These are phyloP conservation scores for Wickerhamomyces hampshirensis DNA, from an alignment of 805 yeast species.

Conservation along the genomic window DNA sequence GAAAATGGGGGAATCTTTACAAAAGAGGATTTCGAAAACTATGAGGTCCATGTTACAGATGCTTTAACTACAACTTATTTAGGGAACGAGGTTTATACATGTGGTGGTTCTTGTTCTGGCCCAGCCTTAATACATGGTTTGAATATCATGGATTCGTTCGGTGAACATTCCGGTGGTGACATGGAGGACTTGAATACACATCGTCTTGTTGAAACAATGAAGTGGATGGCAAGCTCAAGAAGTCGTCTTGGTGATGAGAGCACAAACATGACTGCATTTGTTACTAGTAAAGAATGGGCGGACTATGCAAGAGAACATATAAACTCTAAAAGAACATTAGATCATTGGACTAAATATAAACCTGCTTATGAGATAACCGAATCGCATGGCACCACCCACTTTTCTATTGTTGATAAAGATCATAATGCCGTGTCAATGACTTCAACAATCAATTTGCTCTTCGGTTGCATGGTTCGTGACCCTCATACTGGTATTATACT, in stretches of 20 bases:
- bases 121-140: conserved; percentile 75
- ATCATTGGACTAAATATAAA: conserved; percentile 65
- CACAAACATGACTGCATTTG: conserved; percentile 31
- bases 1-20: conserved; percentile 64
- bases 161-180: conserved; percentile 39
- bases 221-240: conserved; percentile 87
- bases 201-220: conserved; percentile 78
- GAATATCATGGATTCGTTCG: conserved; percentile 50
- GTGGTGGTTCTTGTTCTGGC: conserved; percentile 80
- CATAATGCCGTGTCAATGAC: conserved; percentile 85
- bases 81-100: conserved; percentile 44
- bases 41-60: conserved; percentile 40
- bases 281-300: conserved; percentile 52
- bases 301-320: conserved; percentile 43
- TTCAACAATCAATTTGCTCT: conserved; percentile 77
- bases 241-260: conserved; percentile 71
- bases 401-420: conserved; percentile 68
- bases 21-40: conserved; percentile 59
- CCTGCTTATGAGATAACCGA: conserved; percentile 75
- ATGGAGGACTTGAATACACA: conserved; percentile 50
- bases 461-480: conserved; percentile 83
- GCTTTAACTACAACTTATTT: conserved; percentile 40
- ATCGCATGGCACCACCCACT: conserved; percentile 90
- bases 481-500: conserved; percentile 75
- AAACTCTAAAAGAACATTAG: conserved; percentile 50